Base-by-base conservation (phyloP, 495 filamentous ascomycete species). In the Bryoglossum gracile region DNA sequence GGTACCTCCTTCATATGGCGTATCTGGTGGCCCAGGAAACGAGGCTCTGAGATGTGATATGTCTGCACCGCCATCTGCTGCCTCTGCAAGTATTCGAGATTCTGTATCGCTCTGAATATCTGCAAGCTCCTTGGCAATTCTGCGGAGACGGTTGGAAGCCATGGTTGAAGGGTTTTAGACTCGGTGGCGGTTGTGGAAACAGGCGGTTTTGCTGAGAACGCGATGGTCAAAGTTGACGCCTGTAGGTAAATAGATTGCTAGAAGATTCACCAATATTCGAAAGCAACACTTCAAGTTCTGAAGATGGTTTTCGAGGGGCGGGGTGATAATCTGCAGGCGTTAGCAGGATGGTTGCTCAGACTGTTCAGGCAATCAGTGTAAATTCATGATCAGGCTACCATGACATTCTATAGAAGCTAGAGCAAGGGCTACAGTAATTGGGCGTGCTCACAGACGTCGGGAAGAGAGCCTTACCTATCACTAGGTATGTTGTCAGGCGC, bases 1-100 rank as follows among this genome's bases (percentile, higher is more conserved):
- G 22, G 72, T 82, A 21, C 90, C 92, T 24, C 88, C 90, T 61
- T 92, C 89, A 62, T 98, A 98, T 1, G 92, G 90, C 6, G 91
- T 95, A 48, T 88, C 88, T 16, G 90, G 89, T 1, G 94, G 92
- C 0, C 92, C 92, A 34, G 74, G 75, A 58, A 98, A 94, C 26
- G 80, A 77, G 14, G 90, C 94, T 49, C 79, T 80, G 14, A 98
- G 75, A 59, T 94, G 87, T 32, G 84, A 88, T 36, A 97, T 71
- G 70, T 95, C 85, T 9, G 42, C 39, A 18, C 71, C 69, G 26
- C 67, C 67, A 53, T 82, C 77, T 45, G 80, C 62, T 0, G 85
- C 79, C 39, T 81, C 72, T 3, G 81, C 85, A 1, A 70, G 66
- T 59, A 98, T 85, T 51, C 85, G 78, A 8, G 86, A 90, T 18